Evolutionary conservation across 352 stramenopile species (phyloP), one percentile per base, ranked within the genome.

Genomic region (Phytophthora sansomeana): DNA sequence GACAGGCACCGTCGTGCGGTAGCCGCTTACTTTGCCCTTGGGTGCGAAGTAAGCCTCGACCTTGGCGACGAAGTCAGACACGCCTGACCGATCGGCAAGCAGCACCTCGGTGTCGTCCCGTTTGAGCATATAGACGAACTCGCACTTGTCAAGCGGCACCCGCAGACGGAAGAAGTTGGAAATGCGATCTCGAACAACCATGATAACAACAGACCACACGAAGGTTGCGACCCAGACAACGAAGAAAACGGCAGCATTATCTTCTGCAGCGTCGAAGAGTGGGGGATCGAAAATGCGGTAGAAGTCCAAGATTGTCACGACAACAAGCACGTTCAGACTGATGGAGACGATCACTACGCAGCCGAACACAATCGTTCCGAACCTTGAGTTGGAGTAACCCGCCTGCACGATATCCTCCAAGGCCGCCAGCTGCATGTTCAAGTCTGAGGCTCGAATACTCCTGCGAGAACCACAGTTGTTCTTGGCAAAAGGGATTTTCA

Each of bases 221-320:
- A 33, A 60, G 3, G 58, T 50, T 13, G 50, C 29, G 41, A 69
- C 16, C 69, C 72, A 80, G 0, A 72, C 41, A 9, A 80, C 14
- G 50, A 80, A 63, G 29, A 78, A 80, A 9, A 69, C 52, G 24
- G 55, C 21, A 6, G 67, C 54, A 28, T 63, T 75, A 19, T 75
- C 51, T 36, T 74, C 48, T 1, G 19, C 47, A 1, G 41, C 41
- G 39, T 74, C 59, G 33, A 79, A 73, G 7, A 77, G 63, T 32
- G 55, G 50, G 3, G 63, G 72, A 13, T 55, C 39, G 47, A 82
- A 82, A 29, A 70, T 62, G 59, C 67, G 69, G 52, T 81, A 81
- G 69, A 83, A 82, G 60, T 90, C 81, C 28, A 61, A 33, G 19
- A 82, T 86, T 28, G 80, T 60, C 14, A 81, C 33, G 30, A 90